Evolutionary conservation across 495 filamentous ascomycete genomes (phyloP), one percentile per base, ranked within the genome.

Genomic region (Durotheca rogersii): DNA sequence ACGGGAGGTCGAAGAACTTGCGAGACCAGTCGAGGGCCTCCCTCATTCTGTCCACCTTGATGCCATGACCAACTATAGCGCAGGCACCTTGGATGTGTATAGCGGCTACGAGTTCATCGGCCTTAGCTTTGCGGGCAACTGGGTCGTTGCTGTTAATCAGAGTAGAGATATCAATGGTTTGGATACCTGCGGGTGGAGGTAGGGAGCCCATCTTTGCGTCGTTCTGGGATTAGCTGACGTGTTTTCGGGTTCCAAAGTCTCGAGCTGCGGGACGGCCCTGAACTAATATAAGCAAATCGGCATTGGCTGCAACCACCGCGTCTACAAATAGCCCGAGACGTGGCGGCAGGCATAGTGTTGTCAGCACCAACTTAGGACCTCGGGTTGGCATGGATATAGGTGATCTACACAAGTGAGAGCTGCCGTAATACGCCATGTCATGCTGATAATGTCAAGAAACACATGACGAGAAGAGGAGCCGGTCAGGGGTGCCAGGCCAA

Each of bases 11-110:
- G 33, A 68, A 65, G 14, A 67, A 48, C 25, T 49, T 59, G 46
- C 63, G 74, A 4, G 72, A 68, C 76, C 73, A 81, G 9, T 60
- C 54, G 42, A 86, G 77, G 0, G 77, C 76, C 36, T 77, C 71
- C 23, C 23, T 27, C 23, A 27, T 4, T 27, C 23, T 27, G 4
- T 9, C 23, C 4, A 27, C 4, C 23, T 27, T 27, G 9, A 27
- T 27, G 23, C 9, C 23, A 27, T 27, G 23, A 9, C 23, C 23
- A 9, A 27, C 23, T 4, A 27, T 4, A 9, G 23, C 23, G 23
- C 23, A 27, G 9, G 23, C 23, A 27, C 23, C 23, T 9, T 27
- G 23, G 9, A 27, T 27, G 9, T 27, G 23, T 4, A 27, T 27
- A 27, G 23, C 23, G 4, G 23, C 23, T 27, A 27, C 23, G 23